Conservation (phyloP, 148 eudicot genomes). For the Drosera capensis region DNA sequence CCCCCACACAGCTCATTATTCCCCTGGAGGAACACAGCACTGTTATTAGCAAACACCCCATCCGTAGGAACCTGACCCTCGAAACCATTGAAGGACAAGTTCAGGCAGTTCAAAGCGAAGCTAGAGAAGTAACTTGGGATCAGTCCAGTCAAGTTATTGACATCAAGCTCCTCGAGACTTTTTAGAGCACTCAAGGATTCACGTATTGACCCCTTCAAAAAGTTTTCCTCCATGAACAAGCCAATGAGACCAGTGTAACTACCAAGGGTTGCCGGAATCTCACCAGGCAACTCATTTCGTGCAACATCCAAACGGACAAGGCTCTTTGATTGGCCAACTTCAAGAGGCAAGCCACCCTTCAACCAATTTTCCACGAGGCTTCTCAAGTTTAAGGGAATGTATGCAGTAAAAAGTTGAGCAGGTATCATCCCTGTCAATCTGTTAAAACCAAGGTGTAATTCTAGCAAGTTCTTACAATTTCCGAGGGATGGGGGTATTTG, state of each 20-base stretch:
- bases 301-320: slow-evolving; percentile 10
- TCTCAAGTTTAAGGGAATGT: slow-evolving; percentile 2
- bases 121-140: slow-evolving; percentile 11
- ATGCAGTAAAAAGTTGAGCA: slow-evolving; percentile 8
- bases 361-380: slow-evolving; percentile 9
- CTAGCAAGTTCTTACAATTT: slow-evolving; percentile 8
- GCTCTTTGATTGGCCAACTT: slow-evolving; percentile 9
- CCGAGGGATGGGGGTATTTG: slow-evolving; percentile 20
- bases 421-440: slow-evolving; percentile 16
- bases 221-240: slow-evolving; percentile 10
- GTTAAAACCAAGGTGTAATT: slow-evolving; percentile 10
- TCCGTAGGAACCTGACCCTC: slow-evolving; percentile 20
- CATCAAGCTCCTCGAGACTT: slow-evolving; percentile 15
- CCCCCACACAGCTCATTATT: slow-evolving; percentile 26
- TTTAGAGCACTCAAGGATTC: slow-evolving; percentile 7
- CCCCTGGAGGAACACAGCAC: slow-evolving; percentile 10
- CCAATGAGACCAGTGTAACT: slow-evolving; percentile 9
- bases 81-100: slow-evolving; percentile 18
- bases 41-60: slow-evolving; percentile 16
- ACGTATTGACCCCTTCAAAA: slow-evolving; percentile 14
- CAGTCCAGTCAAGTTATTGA: slow-evolving; percentile 16
- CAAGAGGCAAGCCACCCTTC: slow-evolving; percentile 16
- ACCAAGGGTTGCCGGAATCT: slow-evolving; percentile 15
- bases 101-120: slow-evolving; percentile 4
- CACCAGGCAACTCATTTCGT: slow-evolving; percentile 16